Conservation (phyloP, 73 alveolate genomes). For the Stentor roeselii region DNA sequence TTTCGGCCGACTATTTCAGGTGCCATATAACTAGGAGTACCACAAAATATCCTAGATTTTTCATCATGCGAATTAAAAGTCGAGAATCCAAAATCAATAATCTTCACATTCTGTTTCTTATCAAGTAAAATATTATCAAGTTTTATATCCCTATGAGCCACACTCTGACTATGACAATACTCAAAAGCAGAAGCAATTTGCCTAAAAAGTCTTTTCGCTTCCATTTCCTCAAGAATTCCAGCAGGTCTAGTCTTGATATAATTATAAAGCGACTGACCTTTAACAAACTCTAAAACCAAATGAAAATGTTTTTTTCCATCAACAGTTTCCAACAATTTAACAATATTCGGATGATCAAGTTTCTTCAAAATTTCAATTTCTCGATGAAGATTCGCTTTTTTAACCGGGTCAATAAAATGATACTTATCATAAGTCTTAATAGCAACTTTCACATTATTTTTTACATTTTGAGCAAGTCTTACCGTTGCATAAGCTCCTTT, state of each 20-base stretch:
- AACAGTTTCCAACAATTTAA: constrained; percentile 63
- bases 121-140: constrained; percentile 82
- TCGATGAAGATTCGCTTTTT: neutral
- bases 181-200: constrained; percentile 70
- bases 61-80: constrained; percentile 38
- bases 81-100: constrained; percentile 58
- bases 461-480: constrained; percentile 43
- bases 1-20: constrained; percentile 71
- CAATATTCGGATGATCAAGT: constrained; percentile 61
- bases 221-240: constrained; percentile 53
- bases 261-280: constrained; percentile 58
- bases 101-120: constrained; percentile 36
- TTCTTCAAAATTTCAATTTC: constrained; percentile 43
- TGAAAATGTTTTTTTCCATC: constrained; percentile 48
- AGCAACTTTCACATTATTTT: constrained; percentile 22
- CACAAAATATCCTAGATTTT: constrained; percentile 66
- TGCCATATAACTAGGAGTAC: constrained; percentile 84
- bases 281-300: constrained; percentile 54
- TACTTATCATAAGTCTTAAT: constrained; percentile 38
- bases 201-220: constrained; percentile 61
- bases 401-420: constrained; percentile 21
- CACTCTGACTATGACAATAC: constrained; percentile 63
- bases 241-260: constrained; percentile 41
- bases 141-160: constrained; percentile 87
- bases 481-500: constrained; percentile 67